Conservation (phyloP, 2,329 filamentous ascomycete species). For the Verticillium nubilum region DNA sequence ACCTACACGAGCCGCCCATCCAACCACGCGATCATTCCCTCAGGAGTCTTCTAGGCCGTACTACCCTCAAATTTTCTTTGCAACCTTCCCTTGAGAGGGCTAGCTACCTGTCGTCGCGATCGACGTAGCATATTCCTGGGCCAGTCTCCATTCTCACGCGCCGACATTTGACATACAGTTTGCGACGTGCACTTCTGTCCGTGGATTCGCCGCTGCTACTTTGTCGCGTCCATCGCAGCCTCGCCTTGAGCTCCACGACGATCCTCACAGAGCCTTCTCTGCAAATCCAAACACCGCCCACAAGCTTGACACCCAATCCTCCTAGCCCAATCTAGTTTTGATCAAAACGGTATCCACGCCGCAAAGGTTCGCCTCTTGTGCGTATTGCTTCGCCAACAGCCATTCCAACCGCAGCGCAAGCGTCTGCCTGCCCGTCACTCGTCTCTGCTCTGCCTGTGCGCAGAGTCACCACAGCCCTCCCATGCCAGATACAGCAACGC, state of each 20-base stretch:
- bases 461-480: neutral
- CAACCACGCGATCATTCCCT: neutral
- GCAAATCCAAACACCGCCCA: neutral
- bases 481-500: conserved; percentile 5
- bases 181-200: neutral
- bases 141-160: neutral
- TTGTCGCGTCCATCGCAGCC: neutral
- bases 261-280: neutral
- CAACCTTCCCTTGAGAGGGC: neutral
- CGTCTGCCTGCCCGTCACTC: neutral
- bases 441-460: neutral
- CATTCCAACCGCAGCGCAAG: neutral
- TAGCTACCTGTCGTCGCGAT: neutral
- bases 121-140: neutral
- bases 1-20: neutral
- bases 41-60: neutral
- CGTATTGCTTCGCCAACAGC: neutral
- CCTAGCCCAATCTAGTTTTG: neutral
- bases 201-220: neutral
- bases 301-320: neutral
- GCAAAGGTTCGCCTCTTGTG: neutral
- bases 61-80: neutral
- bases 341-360: neutral
- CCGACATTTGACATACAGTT: neutral
- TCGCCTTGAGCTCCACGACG: neutral